A percentile compares a stretch with the other conserved stretches of the same genome.
Conservation (phyloP, 1,284 basidiomycete species). For the Malassezia sympodialis region DNA sequence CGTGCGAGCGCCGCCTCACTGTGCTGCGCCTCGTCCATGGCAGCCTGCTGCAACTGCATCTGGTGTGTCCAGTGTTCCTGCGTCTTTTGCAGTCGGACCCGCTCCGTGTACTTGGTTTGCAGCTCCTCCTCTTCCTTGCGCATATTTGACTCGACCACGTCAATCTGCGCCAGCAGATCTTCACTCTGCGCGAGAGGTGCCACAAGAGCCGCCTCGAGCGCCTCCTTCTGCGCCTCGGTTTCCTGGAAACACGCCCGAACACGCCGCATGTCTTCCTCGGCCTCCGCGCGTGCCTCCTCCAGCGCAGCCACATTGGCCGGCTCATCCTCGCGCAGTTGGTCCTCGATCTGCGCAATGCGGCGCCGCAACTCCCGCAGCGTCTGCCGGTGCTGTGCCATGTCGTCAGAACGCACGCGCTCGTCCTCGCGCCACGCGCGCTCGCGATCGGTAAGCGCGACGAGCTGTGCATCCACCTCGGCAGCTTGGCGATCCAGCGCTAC, state of each 20-base stretch:
- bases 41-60: conserved; percentile 25
- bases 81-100: conserved; percentile 19
- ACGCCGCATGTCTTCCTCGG: conserved; percentile 25
- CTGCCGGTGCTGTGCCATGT: conserved; percentile 4
- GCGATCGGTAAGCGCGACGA: conserved; percentile 6
- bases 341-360: conserved; percentile 51
- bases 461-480: conserved; percentile 18
- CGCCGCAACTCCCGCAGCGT: conserved; percentile 20
- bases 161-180: conserved; percentile 23
- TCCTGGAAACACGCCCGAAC: conserved; percentile 26
- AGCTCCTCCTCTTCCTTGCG: conserved; percentile 51
- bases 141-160: conserved; percentile 25
- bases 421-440: conserved; percentile 15
- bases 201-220: conserved; percentile 42
- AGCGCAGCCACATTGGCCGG: conserved; percentile 63
- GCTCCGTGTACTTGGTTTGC: conserved; percentile 28
- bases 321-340: conserved; percentile 63
- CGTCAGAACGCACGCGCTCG: conserved; percentile 9
- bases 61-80: conserved; percentile 26
- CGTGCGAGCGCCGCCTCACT: conserved; percentile 56
- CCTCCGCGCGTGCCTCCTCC: conserved; percentile 51
- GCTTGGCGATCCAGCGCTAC: not conserved
- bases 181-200: conserved; percentile 16
- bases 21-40: conserved; percentile 53
- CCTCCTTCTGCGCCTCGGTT: conserved; percentile 24